Evolutionary conservation across 345 rosid genomes (phyloP), one percentile per base, ranked within the genome.

Genomic region (Corymbia maculata): DNA sequence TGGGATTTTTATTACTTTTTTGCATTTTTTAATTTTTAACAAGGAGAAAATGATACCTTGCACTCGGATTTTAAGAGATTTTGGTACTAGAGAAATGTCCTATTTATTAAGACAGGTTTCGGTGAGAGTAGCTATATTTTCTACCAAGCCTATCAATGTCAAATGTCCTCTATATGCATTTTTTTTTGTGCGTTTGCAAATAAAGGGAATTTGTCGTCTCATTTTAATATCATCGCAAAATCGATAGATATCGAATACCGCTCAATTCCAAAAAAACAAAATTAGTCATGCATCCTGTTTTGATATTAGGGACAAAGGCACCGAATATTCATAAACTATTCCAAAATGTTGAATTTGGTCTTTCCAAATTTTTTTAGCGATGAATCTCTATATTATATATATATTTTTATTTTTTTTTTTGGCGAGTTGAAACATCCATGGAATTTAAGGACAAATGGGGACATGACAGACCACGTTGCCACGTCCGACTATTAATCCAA

Each of bases 191-290:
- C 0, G 0, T 4, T 21, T 55, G 61, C 5, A 0, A 55, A 55
- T 22, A 19, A 55, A 55, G 28, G 12, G 0, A 1, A 8, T 55
- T 0, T 0, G 28, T 55, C 5, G 0, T 55, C 28, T 21, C 22
- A 11, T 55, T 55, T 55, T 22, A 55, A 55, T 55, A 55, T 21
- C 5, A 0, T 10, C 21, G 11, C 11, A 21, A 22, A 55, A 36
- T 36, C 42, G 42, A 36, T 4, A 36, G 26, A 55, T 55, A 55
- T 8, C 0, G 0, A 3, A 0, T 55, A 55, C 21, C 2, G 2
- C 61, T 55, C 21, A 55, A 9, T 55, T 55, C 1, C 2, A 55
- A 55, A 21, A 36, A 9, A 55, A 22, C 12, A 4, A 55, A 55
- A 55, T 55, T 22, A 55, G 61, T 22, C 61, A 55, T 55, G 1